phyloP scores from a whole-genome alignment of 2,329 filamentous ascomycete genomes.

The Pestalotiopsis sp. region DNA sequence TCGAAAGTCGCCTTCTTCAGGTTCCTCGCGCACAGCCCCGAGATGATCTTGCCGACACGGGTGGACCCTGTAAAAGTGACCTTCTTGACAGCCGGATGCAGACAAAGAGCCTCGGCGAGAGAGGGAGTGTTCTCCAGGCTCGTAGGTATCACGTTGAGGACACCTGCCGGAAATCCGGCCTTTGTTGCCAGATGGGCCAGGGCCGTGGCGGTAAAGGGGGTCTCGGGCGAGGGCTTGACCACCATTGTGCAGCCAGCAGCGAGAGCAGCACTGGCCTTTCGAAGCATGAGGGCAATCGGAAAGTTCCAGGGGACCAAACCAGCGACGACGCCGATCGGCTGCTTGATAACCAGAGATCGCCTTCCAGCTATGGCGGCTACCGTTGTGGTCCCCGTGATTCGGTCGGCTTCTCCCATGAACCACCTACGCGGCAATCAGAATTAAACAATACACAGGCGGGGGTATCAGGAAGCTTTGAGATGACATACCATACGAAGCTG shows the following conservation, averaged over 20 bases:
- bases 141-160: conserved; percentile 56
- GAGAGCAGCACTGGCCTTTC: conserved; percentile 68
- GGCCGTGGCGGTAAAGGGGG: conserved; percentile 71
- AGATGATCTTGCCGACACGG: conserved; percentile 67
- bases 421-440: conserved; percentile 32
- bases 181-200: conserved; percentile 67
- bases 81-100: conserved; percentile 54
- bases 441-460: background rate
- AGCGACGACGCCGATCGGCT: conserved; percentile 69
- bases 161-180: conserved; percentile 76
- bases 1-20: conserved; percentile 73
- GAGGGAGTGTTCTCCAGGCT: conserved; percentile 44
- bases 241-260: conserved; percentile 77
- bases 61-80: conserved; percentile 78
- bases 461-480: background rate
- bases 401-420: conserved; percentile 55
- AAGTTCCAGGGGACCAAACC: conserved; percentile 75
- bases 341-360: conserved; percentile 72
- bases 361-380: conserved; percentile 62
- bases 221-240: conserved; percentile 72
- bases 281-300: conserved; percentile 66
- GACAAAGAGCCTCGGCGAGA: conserved; percentile 48
- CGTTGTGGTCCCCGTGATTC: conserved; percentile 59
- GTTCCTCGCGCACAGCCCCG: conserved; percentile 61
- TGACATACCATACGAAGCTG: conserved; percentile 44